Evolutionary conservation across 441 rosid genomes (phyloP), one percentile per base, ranked within the genome.

Genomic region (Pelargonium cotyledonis): DNA sequence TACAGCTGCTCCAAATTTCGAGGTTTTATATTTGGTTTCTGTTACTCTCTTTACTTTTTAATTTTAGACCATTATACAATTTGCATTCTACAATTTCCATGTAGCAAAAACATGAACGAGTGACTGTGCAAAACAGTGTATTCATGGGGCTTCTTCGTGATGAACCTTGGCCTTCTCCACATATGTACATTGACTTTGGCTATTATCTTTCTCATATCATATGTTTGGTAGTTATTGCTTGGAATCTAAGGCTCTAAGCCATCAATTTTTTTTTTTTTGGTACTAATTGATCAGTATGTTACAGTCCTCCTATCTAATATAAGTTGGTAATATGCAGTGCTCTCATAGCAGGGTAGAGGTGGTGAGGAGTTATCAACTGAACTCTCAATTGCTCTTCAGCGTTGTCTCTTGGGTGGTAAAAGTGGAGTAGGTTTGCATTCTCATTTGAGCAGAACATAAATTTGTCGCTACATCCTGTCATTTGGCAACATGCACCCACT

Each of bases 351-450:
- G 98, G 97, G 95, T 35, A 88, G 92, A 81, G 97, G 96, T 11
- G 96, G 91, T 49, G 97, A 91, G 80, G 98, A 83, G 69, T 69
- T 89, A 76, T 91, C 95, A 47, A 63, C 85, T 68, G 96, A 91
- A 77, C 97, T 91, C 73, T 84, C 89, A 5, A 68, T 80, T 47
- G 82, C 89, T 72, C 93, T 91, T 78, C 87, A 85, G 66, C 76
- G 26, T 72, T 91, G 95, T 80, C 92, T 94, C 63, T 79, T 91
- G 71, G 98, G 95, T 69, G 90, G 90, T 73, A 89, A 87, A 83
- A 91, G 88, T 65, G 96, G 95, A 72, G 85, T 89, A 86, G 96
- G 93, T 89, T 29, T n/a, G 75, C 68, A 41, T 43, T 65, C 4
- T 66, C 29, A 10, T 16, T 57, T 6, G 41, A 65, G 53, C 16